Evolutionary conservation across 306 rosid species (phyloP).

Genomic region (Luffa acutangula): DNA sequence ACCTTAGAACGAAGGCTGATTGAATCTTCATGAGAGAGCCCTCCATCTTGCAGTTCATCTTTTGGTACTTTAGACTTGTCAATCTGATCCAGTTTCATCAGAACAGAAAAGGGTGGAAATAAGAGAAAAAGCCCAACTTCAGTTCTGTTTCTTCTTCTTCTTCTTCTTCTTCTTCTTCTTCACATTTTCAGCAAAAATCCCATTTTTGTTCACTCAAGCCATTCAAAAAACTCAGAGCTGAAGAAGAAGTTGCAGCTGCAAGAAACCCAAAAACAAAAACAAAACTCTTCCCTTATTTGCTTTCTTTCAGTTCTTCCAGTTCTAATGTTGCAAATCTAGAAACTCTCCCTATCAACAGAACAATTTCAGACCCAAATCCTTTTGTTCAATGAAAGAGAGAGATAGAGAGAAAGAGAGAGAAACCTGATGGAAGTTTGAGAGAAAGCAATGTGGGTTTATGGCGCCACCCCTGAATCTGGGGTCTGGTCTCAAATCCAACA

Average conservation of each 20-base stretch:
- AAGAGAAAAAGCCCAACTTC: background rate
- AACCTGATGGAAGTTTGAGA: background rate
- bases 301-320: background rate
- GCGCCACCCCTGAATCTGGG: background rate
- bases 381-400: background rate
- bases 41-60: conserved; percentile 15
- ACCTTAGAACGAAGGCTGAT: conserved; percentile 2
- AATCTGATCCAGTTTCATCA: conserved; percentile 9
- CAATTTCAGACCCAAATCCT: background rate
- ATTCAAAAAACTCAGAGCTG: background rate
- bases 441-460: background rate
- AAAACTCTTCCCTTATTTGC: background rate
- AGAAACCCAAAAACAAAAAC: background rate
- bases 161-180: background rate
- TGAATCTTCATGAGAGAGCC: conserved; percentile 3
- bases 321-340: background rate
- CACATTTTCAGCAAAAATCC: background rate
- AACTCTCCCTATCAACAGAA: background rate
- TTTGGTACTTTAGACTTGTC: conserved; percentile 3
- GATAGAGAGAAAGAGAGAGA: too few species aligned
- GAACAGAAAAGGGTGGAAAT: background rate
- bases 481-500: background rate
- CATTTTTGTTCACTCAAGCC: background rate
- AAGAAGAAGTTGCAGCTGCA: background rate
- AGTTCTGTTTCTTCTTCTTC: background rate